Base-by-base conservation (phyloP, 139 green algal genomes). In the Tetradesmus obliquus region DNA sequence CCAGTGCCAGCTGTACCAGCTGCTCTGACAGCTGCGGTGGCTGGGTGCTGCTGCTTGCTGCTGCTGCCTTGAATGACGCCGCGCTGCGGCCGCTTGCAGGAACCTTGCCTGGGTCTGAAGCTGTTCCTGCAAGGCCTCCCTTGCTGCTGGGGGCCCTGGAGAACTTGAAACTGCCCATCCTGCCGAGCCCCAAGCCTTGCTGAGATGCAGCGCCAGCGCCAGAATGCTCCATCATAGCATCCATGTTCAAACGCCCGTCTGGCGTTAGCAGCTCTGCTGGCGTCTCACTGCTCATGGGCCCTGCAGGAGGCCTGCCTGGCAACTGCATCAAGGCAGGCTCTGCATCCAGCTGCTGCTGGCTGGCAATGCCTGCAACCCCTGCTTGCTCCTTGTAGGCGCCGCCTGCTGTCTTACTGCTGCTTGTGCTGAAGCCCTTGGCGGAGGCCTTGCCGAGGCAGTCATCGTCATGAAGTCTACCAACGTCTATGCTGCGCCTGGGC, bases 211-310 rank as follows among this genome's bases (percentile, higher is more conserved):
- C 17, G 17, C 66, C 13, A 76, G 5, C 2, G 17, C 17, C 66
- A 24, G 54, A 53, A 8, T 22, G 9, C 4, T 51, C 84, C 84
- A 88, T 88, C 84, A 88, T 88, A n/a, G 8, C 54, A 19, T 60
- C 71, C 22, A 88, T 66, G 51, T 88, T 79, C 57, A 88, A 60
- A 32, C 84, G 45, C 8, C 84, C 84, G 19, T 88, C 84, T 58
- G 84, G 66, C 19, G n/a, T 79, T 3, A 88, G 24, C n/a, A 76
- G 54, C 22, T 88, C 22, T 57, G 84, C 84, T 79, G 84, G 84
- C 10, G 84, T 88, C 66, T 76, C 66, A 24, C 66, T 76, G 17
- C 66, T 24, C 66, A 76, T 76, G 17, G 66, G 66, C 66, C 66
- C 66, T 24, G 66, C 66, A n/a, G 66, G 66, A 24, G 66, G n/a